These are phyloP conservation scores for Melastoma malabathricum DNA, from an alignment of 345 rosid genomes.

Conservation along the genomic window DNA sequence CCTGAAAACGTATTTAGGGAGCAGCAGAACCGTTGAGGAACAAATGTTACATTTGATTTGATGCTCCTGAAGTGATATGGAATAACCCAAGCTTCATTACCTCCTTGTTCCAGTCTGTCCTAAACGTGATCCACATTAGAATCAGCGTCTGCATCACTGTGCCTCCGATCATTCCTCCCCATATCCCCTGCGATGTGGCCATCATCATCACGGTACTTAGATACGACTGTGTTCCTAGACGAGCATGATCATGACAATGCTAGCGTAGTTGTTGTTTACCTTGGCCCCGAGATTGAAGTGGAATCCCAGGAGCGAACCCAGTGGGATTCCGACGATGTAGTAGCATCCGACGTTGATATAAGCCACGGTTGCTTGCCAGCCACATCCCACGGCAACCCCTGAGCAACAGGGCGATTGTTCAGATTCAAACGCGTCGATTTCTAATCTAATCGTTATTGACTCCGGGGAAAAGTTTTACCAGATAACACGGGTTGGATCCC, in stretches of 20 bases:
- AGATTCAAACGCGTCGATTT: not conserved
- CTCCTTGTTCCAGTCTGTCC: slow-evolving; percentile 58
- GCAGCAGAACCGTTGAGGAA: too few species aligned
- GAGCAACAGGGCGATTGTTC: not conserved
- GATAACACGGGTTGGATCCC: slow-evolving; percentile 71
- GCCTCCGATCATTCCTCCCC: slow-evolving; percentile 67
- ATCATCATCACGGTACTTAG: not conserved
- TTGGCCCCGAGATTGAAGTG: slow-evolving; percentile 50
- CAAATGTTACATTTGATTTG: too few species aligned
- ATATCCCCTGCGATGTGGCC: slow-evolving; percentile 34
- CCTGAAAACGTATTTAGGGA: slow-evolving; percentile 15
- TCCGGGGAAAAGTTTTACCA: slow-evolving; percentile 18
- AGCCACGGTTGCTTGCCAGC: slow-evolving; percentile 70
- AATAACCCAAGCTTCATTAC: slow-evolving; percentile 6
- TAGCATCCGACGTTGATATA: slow-evolving; percentile 64
- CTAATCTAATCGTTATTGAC: not conserved
- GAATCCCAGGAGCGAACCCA: slow-evolving; percentile 51
- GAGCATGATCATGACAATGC: too few species aligned
- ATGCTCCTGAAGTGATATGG: too few species aligned
- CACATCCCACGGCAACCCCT: slow-evolving; percentile 87
- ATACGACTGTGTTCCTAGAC: not conserved
- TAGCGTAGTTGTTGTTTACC: slow-evolving; percentile 16
- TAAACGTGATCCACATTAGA: slow-evolving; percentile 41
- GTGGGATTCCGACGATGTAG: slow-evolving; percentile 49
- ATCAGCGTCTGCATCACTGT: slow-evolving; percentile 47